These are phyloP conservation scores for Boletus mariae DNA, from an alignment of 1,284 basidiomycete genomes.

Conservation along the genomic window DNA sequence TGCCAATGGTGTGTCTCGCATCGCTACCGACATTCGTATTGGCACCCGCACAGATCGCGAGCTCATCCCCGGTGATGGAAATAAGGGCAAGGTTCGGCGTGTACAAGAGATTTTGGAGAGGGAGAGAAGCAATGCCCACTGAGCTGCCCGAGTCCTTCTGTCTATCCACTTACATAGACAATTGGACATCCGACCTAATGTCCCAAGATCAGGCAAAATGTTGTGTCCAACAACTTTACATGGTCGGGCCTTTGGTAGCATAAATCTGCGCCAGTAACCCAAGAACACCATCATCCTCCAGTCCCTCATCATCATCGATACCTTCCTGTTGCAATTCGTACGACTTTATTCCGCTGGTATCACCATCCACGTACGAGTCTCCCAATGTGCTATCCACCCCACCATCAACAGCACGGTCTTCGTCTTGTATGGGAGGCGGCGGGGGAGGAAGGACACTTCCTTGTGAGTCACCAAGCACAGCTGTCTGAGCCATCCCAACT, in stretches of 20 bases:
- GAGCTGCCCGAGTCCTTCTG: background rate
- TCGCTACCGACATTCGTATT: conserved; percentile 88
- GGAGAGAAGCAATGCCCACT: conserved; percentile 26
- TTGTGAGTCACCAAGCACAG: conserved; percentile 69
- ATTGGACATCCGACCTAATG: background rate
- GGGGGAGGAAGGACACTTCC: conserved; percentile 38
- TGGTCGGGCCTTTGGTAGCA: conserved; percentile 52
- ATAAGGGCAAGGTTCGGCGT: conserved; percentile 72
- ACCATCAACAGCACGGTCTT: conserved; percentile 49
- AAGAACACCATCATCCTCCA: conserved; percentile 68
- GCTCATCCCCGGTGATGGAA: conserved; percentile 63
- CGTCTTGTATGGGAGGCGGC: conserved; percentile 35
- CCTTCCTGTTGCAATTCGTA: conserved; percentile 42
- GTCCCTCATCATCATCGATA: conserved; percentile 54
- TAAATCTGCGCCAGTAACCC: conserved; percentile 78
- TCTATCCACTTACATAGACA: background rate
- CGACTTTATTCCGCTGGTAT: conserved; percentile 39
- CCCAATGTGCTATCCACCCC: conserved; percentile 59
- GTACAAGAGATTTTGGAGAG: conserved; percentile 71
- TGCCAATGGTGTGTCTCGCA: conserved; percentile 64
- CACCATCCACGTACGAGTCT: conserved; percentile 67
- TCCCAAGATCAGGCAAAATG: background rate
- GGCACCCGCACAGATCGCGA: conserved; percentile 80
- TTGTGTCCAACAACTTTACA: conserved; percentile 28
- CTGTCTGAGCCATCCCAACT: conserved; percentile 57